Evolutionary conservation across 2,329 filamentous ascomycete genomes (phyloP), one percentile per base, ranked within the genome.

Genomic region (Talaromyces amestolkiae): DNA sequence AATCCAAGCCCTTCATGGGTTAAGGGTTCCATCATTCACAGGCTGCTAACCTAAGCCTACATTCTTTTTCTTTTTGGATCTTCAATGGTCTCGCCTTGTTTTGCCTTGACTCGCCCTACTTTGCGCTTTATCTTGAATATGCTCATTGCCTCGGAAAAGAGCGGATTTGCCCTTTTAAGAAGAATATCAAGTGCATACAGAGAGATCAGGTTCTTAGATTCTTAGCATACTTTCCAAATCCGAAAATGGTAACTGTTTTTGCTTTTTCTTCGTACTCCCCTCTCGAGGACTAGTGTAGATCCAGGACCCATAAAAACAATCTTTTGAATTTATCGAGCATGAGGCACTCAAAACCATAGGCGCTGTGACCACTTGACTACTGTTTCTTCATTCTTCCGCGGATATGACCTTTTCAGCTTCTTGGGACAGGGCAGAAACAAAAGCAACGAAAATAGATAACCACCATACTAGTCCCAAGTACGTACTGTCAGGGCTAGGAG

Each of bases 51-150:
- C 24, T 10, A 37, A 58, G 27, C 35, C 39, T 24, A 31, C 41
- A 41, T 56, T 35, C 31, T 39, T 60, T 60, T 60, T 27, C 56
- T 59, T 33, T 39, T 65, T 63, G 45, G 8, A 39, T 39, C 10
- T 22, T 37, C 31, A 19, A 56, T 63, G 61, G 60, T 47, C 51
- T 53, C 61, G 58, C 47, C 54, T 66, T 61, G 58, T 63, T 39
- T 64, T 62, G 13, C 60, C 59, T 61, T 45, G 64, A 41, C 41
- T 61, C 64, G 54, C 64, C 39, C 61, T 65, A 39, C 53, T 37
- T 61, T 35, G 58, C 37, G 54, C 58, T 65, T 53, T 31, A 31
- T 61, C 24, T 61, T 3, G 7, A 56, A 10, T 15, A 37, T 39
- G 6, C 11, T 37, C 53, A 56, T 17, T 37, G n/a, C n/a, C 19